Percentiles rank a stretch among this genome's conserved stretches.
Conservation (phyloP, 2,329 filamentous ascomycete genomes). For the Penicillium brevicompactum region DNA sequence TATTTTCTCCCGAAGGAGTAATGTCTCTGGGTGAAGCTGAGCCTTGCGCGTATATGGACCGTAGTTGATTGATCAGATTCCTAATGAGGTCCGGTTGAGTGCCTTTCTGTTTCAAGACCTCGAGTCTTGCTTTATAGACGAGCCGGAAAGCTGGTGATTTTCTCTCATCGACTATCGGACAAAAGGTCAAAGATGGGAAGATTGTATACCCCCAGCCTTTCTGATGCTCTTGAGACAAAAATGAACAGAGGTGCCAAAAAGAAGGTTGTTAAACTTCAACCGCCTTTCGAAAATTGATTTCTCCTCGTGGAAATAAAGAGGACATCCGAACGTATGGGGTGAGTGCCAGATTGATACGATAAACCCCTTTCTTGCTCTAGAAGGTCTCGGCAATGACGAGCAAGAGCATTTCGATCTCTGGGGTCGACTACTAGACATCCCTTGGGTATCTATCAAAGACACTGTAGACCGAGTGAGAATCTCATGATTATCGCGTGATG, state of each 20-base stretch:
- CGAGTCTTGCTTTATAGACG: not conserved
- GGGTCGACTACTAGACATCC: not conserved
- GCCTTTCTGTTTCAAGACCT: too few relatives aligned
- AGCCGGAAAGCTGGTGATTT: not conserved
- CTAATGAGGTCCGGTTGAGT: not conserved
- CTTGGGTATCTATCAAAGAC: too few relatives aligned
- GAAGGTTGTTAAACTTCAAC: not conserved
- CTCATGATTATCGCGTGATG: not conserved
- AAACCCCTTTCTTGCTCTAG: not conserved
- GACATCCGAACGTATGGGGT: not conserved
- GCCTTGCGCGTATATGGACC: not conserved
- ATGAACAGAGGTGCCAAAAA: not conserved
- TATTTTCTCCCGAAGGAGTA: not conserved
- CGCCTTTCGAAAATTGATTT: not conserved
- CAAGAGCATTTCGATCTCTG: not conserved
- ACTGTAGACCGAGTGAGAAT: not conserved
- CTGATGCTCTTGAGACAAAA: constrained; percentile 2
- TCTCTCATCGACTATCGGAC: not conserved
- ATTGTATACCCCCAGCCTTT: not conserved
- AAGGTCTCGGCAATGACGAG: not conserved
- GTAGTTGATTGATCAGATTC: not conserved
- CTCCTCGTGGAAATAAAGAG: not conserved
- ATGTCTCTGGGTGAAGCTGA: not conserved
- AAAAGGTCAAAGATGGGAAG: not conserved
- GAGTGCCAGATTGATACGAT: not conserved